Conservation (phyloP, 2,329 filamentous ascomycete species). For the Alternaria arborescens region DNA sequence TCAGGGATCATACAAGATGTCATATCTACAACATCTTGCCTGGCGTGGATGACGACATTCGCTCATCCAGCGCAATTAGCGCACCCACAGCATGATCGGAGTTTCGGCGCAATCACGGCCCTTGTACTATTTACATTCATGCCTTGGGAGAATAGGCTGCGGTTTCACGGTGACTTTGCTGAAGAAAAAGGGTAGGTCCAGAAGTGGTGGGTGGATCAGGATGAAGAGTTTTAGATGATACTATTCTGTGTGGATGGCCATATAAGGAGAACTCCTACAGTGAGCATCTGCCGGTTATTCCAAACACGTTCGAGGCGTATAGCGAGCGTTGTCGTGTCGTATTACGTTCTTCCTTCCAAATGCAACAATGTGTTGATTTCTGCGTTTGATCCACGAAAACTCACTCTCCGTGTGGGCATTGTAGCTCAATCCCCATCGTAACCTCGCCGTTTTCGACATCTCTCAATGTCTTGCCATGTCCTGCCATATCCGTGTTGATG, state of each 20-base stretch:
- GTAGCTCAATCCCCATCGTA: not conserved
- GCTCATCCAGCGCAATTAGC: not conserved
- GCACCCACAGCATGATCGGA: not conserved
- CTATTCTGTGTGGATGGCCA: not conserved
- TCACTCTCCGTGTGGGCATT: not conserved
- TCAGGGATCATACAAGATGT: not conserved
- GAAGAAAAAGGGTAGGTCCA: not conserved
- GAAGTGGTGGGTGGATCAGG: not conserved
- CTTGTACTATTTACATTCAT: constrained; percentile 5
- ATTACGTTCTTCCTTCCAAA: not conserved
- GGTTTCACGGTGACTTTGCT: not conserved
- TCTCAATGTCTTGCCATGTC: not conserved
- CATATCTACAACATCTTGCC: not conserved
- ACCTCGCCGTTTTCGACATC: not conserved
- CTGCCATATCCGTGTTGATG: not conserved
- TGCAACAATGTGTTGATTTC: not conserved
- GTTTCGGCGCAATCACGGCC: not conserved
- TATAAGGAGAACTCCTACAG: not conserved
- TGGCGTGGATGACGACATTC: not conserved
- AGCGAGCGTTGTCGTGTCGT: constrained; percentile 3
- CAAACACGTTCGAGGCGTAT: not conserved
- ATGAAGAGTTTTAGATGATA: not conserved
- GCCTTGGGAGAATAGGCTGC: not conserved
- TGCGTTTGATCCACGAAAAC: not conserved
- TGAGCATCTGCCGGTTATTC: constrained; percentile 1